Base-by-base conservation (phyloP, 441 rosid genomes). In the Pelargonium citronellum region DNA sequence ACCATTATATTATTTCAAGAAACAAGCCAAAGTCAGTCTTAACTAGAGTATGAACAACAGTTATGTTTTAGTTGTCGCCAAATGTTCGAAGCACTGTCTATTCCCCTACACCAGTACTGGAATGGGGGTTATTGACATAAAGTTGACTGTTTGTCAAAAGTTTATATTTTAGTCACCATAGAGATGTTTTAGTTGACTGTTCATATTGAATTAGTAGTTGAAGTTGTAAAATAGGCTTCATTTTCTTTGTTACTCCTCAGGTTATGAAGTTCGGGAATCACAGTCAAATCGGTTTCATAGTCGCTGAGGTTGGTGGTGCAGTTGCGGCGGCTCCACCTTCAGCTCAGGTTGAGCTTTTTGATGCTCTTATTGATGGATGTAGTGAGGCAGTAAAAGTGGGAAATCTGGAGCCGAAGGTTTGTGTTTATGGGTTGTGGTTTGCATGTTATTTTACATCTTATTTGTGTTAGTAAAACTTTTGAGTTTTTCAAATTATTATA, bases 191-290 rank as follows among this genome's bases (percentile, higher is more conserved):
- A 27, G 30, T 27, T 27, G 30, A 27, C 30, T 27, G 30, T 27
- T 27, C 30, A 5, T 22, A 16, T 53, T 53, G 22, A 61, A 24
- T 61, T 19, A 61, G 12, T 8, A 24, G 12, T 3, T 61, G 12
- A 27, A 61, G 65, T 69, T 13, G 11, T 17, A 67, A 24, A 57
- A 20, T 44, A 69, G 22, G 51, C 55, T 43, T n/a, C 47, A 19
- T 47, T 43, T 46, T 47, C 60, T 57, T 47, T 22, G 11, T 39
- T 67, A 67, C 64, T 69, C 70, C n/a, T n/a, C n/a, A 95, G 99
- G 95, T 92, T 64, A 85, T 90, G 91, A 95, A 92, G 80, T 95
- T 88, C 80, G 98, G 97, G 67, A 91, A 87, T 78, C 90, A 82
- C 62, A 85, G 77, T 70, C 99, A 92, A 79, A 89, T 91, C 71